These are phyloP conservation scores for Amylocystis lapponica DNA, from an alignment of 768 basidiomycete species.

Conservation along the genomic window DNA sequence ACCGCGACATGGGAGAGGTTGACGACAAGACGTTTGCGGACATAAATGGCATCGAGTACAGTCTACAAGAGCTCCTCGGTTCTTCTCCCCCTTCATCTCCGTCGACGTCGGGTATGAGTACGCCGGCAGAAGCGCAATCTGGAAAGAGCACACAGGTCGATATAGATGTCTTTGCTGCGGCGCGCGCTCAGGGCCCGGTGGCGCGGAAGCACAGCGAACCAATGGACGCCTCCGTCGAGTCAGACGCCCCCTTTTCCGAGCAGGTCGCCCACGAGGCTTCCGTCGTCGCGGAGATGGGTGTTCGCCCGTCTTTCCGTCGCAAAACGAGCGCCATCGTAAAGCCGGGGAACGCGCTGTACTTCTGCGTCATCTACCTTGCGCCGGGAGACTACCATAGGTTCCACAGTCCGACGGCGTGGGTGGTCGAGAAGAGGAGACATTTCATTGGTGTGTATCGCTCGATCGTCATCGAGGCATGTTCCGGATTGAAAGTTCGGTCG, in stretches of 20 bases:
- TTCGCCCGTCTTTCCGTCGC: slow-evolving; percentile 34
- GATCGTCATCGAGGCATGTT: not conserved
- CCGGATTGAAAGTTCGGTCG: not conserved
- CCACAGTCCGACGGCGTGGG: slow-evolving; percentile 95
- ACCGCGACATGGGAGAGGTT: slow-evolving; percentile 53
- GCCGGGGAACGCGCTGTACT: slow-evolving; percentile 82
- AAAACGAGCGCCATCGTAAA: slow-evolving; percentile 46
- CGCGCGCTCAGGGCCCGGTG: slow-evolving; percentile 12
- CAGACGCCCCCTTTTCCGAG: slow-evolving; percentile 47
- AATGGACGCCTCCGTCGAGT: slow-evolving; percentile 71
- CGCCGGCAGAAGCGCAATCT: slow-evolving; percentile 24
- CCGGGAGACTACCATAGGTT: slow-evolving; percentile 99
- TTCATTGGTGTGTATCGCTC: slow-evolving; percentile 66
- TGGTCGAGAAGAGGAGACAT: slow-evolving; percentile 92
- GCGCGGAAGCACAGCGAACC: slow-evolving; percentile 60
- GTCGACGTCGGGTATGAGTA: slow-evolving; percentile 34
- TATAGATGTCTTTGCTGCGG: slow-evolving; percentile 4
- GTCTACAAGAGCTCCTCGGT: slow-evolving; percentile 85
- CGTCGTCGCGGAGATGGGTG: slow-evolving; percentile 71
- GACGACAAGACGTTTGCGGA: slow-evolving; percentile 90
- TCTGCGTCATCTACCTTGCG: slow-evolving; percentile 94
- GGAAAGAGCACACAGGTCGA: no score
- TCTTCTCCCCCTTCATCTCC: slow-evolving; percentile 33
- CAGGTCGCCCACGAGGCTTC: slow-evolving; percentile 60
- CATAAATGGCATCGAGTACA: slow-evolving; percentile 96